Conservation (phyloP, 345 rosid species). For the Rhodamnia rubescens region DNA sequence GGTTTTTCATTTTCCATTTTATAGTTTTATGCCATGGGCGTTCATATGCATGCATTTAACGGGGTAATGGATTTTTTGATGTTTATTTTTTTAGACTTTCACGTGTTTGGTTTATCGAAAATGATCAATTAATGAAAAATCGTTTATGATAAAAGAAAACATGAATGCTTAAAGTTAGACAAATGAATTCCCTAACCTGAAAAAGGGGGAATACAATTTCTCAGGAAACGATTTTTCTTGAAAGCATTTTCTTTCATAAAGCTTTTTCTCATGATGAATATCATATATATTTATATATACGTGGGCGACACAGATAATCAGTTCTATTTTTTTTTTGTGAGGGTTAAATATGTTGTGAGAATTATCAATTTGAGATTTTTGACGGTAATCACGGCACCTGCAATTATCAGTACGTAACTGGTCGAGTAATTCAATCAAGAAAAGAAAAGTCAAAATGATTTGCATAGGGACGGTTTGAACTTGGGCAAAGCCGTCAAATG, state of each 20-base stretch:
- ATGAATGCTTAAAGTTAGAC: neutral
- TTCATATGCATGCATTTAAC: too few species aligned
- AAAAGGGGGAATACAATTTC: neutral
- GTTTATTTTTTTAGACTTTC: fast-evolving
- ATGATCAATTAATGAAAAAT: fast-evolving
- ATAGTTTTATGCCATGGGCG: neutral
- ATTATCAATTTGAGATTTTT: neutral
- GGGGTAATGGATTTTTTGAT: too few species aligned
- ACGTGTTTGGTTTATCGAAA: fast-evolving
- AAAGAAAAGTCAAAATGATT: neutral
- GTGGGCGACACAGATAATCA: too few species aligned
- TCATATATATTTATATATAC: too few species aligned
- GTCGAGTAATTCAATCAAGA: neutral
- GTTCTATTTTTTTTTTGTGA: too few species aligned
- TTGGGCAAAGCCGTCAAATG: neutral
- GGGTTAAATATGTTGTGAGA: neutral
- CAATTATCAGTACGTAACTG: neutral
- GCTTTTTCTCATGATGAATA: neutral
- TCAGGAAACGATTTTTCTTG: too few species aligned
- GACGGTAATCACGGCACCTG: neutral
- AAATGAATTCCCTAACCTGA: neutral
- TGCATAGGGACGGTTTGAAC: neutral
- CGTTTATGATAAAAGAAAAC: neutral
- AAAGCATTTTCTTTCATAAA: neutral
- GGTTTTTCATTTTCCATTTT: neutral